These are phyloP conservation scores for Lactarius trivialis DNA, from an alignment of 768 basidiomycete genomes.

Conservation along the genomic window DNA sequence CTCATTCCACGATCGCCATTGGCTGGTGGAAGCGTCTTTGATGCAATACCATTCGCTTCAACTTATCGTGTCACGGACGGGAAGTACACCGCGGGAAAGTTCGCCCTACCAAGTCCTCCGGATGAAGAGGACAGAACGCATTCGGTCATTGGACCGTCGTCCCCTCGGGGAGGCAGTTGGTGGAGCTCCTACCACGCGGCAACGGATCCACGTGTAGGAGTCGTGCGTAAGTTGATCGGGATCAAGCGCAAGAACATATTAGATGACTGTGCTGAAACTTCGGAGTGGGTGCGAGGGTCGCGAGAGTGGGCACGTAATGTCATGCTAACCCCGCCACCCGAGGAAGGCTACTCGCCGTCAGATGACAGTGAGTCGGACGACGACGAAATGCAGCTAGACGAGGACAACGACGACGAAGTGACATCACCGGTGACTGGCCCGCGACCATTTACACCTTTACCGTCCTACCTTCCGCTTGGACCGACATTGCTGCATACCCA, in stretches of 20 bases:
- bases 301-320: conserved; percentile 42
- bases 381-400: conserved; percentile 33
- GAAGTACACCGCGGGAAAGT: conserved; percentile 73
- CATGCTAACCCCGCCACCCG: conserved; percentile 25
- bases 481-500: conserved; percentile 60
- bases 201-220: conserved; percentile 67
- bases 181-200: conserved; percentile 45
- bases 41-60: conserved; percentile 67
- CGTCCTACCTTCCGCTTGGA: conserved; percentile 64
- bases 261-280: conserved; percentile 36
- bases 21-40: conserved; percentile 40
- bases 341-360: conserved; percentile 30
- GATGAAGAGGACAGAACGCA: conserved; percentile 35
- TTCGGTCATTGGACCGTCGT: conserved; percentile 8
- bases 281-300: conserved; percentile 37
- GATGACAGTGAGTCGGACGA: conserved; percentile 35
- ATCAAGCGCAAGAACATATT: conserved; percentile 53
- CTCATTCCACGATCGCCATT: conserved; percentile 21
- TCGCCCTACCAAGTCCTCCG: conserved; percentile 58
- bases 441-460: conserved; percentile 63
- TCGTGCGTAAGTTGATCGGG: conserved; percentile 61
- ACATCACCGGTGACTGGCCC: conserved; percentile 32
- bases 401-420: conserved; percentile 27
- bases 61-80: conserved; percentile 59
- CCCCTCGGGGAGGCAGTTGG: conserved; percentile 43